These are phyloP conservation scores for Aureobasidium sp. DNA, from an alignment of 2,329 filamentous ascomycete genomes.

Conservation along the genomic window DNA sequence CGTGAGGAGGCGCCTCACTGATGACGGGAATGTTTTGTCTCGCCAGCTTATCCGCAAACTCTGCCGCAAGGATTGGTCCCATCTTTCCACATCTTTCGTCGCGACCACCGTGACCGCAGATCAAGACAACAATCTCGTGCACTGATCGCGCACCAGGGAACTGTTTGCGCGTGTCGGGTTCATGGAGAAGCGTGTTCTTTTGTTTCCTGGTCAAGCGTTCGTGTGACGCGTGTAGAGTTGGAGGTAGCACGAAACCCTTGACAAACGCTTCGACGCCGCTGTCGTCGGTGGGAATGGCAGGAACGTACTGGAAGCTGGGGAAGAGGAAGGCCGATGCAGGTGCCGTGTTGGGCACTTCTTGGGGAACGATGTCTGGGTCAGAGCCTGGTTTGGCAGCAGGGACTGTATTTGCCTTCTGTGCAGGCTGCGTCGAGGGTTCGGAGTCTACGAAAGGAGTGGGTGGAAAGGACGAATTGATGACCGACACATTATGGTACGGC, in stretches of 20 bases:
- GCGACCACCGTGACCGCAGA: conserved; percentile 79
- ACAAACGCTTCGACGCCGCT: conserved; percentile 48
- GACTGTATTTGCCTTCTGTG: conserved; percentile 3
- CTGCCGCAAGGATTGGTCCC: conserved; percentile 60
- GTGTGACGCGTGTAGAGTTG: conserved; percentile 53
- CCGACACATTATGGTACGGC: conserved; percentile 75
- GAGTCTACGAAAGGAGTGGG: conserved; percentile 33
- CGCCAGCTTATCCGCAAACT: conserved; percentile 57
- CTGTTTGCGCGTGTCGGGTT: conserved; percentile 37
- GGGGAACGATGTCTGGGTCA: conserved; percentile 26
- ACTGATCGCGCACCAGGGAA: conserved; percentile 53
- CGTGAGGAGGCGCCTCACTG: conserved; percentile 29
- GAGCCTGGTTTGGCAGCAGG: conserved; percentile 17
- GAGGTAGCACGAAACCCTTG: conserved; percentile 57
- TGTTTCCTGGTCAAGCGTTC: conserved; percentile 45
- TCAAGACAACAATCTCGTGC: conserved; percentile 62
- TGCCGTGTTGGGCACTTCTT: conserved; percentile 32
- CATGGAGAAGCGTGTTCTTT: conserved; percentile 35
- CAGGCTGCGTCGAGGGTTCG: conserved; percentile 14
- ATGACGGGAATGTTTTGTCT: conserved; percentile 42
- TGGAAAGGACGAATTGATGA: conserved; percentile 68
- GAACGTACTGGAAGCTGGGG: conserved; percentile 74
- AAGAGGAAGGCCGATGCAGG: conserved; percentile 63
- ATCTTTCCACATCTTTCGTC: conserved; percentile 76
- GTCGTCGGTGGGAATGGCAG: conserved; percentile 57